These are phyloP conservation scores for Chlorella vulgaris DNA, from an alignment of 139 green algal genomes.

Conservation along the genomic window DNA sequence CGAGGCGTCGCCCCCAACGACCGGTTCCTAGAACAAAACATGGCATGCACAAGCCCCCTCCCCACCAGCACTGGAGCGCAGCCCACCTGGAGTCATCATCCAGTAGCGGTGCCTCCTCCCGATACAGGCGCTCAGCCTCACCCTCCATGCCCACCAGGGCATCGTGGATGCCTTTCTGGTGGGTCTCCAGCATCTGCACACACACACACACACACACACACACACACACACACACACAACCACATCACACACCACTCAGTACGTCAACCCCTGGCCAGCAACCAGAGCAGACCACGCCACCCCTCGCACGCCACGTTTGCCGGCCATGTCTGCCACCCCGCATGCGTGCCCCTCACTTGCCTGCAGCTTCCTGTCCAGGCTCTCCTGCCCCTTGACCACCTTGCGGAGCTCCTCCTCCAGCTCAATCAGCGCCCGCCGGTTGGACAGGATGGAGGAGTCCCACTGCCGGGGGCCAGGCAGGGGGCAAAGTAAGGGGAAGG, in stretches of 20 bases:
- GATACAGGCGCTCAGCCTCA: conserved; percentile 74
- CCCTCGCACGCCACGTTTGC: background rate
- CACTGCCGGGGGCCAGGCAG: conserved; percentile 48
- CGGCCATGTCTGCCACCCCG: background rate
- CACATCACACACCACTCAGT: no score
- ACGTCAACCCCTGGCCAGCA: no score
- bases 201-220: no score
- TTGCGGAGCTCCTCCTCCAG: conserved; percentile 70
- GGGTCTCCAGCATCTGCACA: conserved; percentile 79
- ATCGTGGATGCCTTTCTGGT: conserved; percentile 83
- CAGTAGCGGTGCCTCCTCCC: conserved; percentile 40
- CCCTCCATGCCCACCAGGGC: conserved; percentile 65
- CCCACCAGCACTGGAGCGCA: no score
- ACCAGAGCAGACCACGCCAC: no score
- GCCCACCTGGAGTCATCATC: conserved; percentile 39
- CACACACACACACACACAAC: no score
- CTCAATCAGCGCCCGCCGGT: conserved; percentile 76
- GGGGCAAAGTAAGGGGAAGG: background rate
- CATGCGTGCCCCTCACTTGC: no score
- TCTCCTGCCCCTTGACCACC: conserved; percentile 73
- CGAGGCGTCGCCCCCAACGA: no score
- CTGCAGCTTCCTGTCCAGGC: conserved; percentile 81
- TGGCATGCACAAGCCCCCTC: conserved; percentile 31
- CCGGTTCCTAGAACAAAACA: no score
- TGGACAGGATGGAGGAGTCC: conserved; percentile 83